Evolutionary conservation across 179 eudicot species (phyloP).

Genomic region (Patellifolia procumbens): DNA sequence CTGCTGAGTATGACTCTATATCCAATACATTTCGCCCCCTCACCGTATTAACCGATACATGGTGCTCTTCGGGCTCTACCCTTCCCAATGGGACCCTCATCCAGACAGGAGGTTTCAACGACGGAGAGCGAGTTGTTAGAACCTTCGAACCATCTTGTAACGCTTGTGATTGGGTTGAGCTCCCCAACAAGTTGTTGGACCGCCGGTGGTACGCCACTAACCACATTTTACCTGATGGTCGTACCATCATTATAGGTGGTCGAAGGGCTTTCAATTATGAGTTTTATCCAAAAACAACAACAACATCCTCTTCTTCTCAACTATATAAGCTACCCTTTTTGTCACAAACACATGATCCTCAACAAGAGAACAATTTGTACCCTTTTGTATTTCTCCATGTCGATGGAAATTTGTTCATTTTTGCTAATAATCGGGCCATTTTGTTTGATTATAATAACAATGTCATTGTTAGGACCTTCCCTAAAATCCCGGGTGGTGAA

Average conservation of each 20-base stretch:
- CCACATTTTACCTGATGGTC: constrained; percentile 59
- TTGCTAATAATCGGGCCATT: constrained; percentile 66
- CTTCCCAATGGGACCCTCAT: constrained; percentile 38
- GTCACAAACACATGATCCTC: constrained; percentile 41
- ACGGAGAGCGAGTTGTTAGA: constrained; percentile 45
- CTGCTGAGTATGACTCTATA: constrained; percentile 47
- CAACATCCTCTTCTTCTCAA: neutral
- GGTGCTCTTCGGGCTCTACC: constrained; percentile 62
- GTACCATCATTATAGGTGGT: constrained; percentile 61
- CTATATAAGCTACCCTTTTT: constrained; percentile 48
- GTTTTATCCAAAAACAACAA: constrained; percentile 49
- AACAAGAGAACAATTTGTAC: constrained; percentile 57
- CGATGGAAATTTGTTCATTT: constrained; percentile 63
- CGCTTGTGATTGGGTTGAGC: constrained; percentile 57
- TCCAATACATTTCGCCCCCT: constrained; percentile 55
- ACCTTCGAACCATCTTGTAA: constrained; percentile 23
- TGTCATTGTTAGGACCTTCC: constrained; percentile 44
- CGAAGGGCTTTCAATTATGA: constrained; percentile 47
- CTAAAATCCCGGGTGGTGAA: constrained; percentile 58
- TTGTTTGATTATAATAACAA: constrained; percentile 45
- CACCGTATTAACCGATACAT: constrained; percentile 46
- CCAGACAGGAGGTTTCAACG: constrained; percentile 51
- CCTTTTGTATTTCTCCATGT: constrained; percentile 58
- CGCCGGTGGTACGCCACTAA: constrained; percentile 67
- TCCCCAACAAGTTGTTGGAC: constrained; percentile 13